phyloP scores from a whole-genome alignment of 257 asterid genomes.

The Thymus mandschuricus region DNA sequence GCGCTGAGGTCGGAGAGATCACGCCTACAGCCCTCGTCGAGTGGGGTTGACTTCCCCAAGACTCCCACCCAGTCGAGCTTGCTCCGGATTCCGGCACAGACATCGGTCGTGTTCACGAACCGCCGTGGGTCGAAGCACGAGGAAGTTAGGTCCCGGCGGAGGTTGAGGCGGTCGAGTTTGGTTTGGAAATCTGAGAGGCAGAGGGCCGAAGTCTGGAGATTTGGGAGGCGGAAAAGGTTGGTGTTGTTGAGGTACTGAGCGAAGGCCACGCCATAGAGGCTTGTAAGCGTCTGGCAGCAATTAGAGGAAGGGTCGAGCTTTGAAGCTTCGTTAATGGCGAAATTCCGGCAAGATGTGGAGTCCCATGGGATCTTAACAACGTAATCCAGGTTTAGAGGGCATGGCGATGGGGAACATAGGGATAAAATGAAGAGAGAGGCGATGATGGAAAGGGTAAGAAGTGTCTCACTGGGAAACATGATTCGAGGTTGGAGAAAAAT shows the following conservation, averaged over 20 bases:
- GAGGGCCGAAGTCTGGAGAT: conserved; percentile 46
- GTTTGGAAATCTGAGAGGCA: conserved; percentile 58
- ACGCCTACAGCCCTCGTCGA: conserved; percentile 43
- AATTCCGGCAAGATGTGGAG: conserved; percentile 48
- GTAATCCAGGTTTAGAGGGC: conserved; percentile 53
- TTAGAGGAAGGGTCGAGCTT: not conserved
- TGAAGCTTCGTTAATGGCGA: not conserved
- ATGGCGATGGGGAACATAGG: conserved; percentile 28
- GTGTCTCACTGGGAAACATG: conserved; percentile 28
- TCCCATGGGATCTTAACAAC: conserved; percentile 63
- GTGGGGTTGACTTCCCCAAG: conserved; percentile 40
- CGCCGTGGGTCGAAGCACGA: conserved; percentile 46
- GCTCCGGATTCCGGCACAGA: conserved; percentile 54
- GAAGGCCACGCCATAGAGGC: conserved; percentile 59
- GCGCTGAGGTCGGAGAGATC: conserved; percentile 44
- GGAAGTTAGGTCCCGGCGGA: conserved; percentile 41
- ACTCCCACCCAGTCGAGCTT: conserved; percentile 46
- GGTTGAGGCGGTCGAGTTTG: conserved; percentile 43
- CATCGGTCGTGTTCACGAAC: conserved; percentile 49
- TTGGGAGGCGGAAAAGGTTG: conserved; percentile 49
- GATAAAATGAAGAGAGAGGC: conserved; percentile 27
- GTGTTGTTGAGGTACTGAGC: conserved; percentile 54
- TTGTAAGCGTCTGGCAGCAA: conserved; percentile 67
- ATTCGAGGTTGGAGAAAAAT: conserved; percentile 17
- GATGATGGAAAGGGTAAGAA: not conserved